These are phyloP conservation scores for Salvia hispanica DNA, from an alignment of 257 asterid species.

Conservation along the genomic window DNA sequence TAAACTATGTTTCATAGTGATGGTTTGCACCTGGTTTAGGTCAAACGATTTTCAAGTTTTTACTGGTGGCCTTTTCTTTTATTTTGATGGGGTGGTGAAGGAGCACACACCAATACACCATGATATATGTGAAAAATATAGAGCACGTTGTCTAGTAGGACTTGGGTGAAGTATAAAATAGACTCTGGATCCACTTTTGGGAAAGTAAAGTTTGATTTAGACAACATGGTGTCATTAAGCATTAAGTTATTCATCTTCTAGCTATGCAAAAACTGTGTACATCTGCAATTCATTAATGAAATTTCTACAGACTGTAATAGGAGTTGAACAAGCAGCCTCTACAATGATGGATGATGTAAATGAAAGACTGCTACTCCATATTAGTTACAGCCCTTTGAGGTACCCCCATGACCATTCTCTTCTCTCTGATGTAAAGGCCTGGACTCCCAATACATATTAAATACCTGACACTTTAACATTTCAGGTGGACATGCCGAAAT, in stretches of 20 bases:
- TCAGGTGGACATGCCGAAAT: conserved; percentile 92
- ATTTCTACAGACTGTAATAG: conserved; percentile 69
- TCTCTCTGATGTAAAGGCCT: not conserved
- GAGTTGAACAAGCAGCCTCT: conserved; percentile 76
- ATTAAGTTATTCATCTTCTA: not conserved
- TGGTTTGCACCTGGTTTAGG: no score
- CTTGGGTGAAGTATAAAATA: not conserved
- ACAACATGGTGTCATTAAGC: not conserved
- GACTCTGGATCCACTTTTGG: conserved; percentile 18
- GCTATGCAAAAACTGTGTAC: no score
- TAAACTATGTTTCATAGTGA: not conserved
- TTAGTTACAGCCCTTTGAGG: conserved; percentile 93
- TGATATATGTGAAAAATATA: conserved; percentile 1
- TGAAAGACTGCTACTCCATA: conserved; percentile 80
- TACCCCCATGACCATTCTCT: conserved; percentile 34
- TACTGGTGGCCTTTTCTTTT: not conserved
- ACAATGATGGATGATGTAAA: conserved; percentile 52
- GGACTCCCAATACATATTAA: conserved; percentile 18
- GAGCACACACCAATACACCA: not conserved
- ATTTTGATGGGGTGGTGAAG: conserved; percentile 18
- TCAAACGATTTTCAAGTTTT: not conserved
- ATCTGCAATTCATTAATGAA: not conserved
- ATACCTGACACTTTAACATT: conserved; percentile 26
- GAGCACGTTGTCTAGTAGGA: conserved; percentile 15
- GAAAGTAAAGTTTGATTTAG: conserved; percentile 16